phyloP scores from a whole-genome alignment of 768 basidiomycete genomes.

The Collybia sordida region DNA sequence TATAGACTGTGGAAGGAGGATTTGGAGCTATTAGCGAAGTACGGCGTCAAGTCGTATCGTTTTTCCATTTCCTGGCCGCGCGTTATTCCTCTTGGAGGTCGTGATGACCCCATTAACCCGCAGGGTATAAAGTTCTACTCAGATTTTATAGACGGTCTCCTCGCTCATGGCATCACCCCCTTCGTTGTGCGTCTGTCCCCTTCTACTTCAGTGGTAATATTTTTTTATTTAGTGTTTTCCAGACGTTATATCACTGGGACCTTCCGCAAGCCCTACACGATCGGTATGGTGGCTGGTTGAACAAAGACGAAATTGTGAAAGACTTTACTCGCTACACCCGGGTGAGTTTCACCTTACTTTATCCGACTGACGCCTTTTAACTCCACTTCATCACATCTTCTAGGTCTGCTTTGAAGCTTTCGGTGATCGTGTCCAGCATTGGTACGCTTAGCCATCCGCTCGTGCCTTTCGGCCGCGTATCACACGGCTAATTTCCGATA shows the following conservation, averaged over 20 bases:
- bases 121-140: conserved; percentile 71
- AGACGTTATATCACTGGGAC: conserved; percentile 82
- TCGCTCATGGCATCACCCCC: conserved; percentile 62
- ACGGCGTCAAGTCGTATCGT: conserved; percentile 72
- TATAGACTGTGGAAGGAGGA: conserved; percentile 71
- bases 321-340: conserved; percentile 65
- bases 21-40: conserved; percentile 55
- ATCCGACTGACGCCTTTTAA: conserved; percentile 2
- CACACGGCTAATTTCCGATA: conserved; percentile 17
- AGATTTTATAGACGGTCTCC: conserved; percentile 64
- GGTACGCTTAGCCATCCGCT: conserved; percentile 35
- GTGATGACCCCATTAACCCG: conserved; percentile 71
- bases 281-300: conserved; percentile 74
- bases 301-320: conserved; percentile 65
- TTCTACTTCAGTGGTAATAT: not conserved
- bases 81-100: conserved; percentile 71
- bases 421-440: conserved; percentile 75
- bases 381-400: not conserved
- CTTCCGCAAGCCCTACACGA: conserved; percentile 74
- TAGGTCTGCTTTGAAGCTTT: conserved; percentile 74
- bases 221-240: conserved; percentile 2
- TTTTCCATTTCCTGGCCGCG: conserved; percentile 80
- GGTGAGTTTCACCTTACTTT: conserved; percentile 30
- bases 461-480: conserved; percentile 7
- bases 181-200: conserved; percentile 43